A percentile compares a stretch with the other conserved stretches of the same genome.
phyloP scores from a whole-genome alignment of 78 protist genomes.

The Dictyostelium citrinum region DNA sequence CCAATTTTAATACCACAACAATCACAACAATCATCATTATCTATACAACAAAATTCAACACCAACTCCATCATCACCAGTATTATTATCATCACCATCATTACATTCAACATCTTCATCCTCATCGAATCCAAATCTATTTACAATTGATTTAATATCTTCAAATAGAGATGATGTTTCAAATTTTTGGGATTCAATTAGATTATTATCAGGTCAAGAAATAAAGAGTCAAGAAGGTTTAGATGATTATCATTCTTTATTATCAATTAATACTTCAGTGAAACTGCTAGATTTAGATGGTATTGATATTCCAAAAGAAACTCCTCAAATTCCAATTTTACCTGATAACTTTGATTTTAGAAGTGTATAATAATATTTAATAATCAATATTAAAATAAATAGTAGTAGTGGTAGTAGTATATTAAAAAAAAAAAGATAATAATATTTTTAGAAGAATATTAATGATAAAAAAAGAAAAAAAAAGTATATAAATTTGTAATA shows the following conservation, averaged over 20 bases:
- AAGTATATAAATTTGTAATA: background rate
- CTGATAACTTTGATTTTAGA: slow-evolving; percentile 15
- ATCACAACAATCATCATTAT: background rate
- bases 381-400: background rate
- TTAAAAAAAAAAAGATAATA: background rate
- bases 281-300: slow-evolving; percentile 52
- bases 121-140: background rate
- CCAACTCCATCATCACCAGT: background rate
- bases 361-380: background rate
- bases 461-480: background rate
- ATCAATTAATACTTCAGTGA: background rate
- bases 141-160: background rate
- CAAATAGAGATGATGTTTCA: slow-evolving; percentile 9
- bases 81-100: background rate
- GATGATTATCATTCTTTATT: slow-evolving; percentile 50
- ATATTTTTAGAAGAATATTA: too few species aligned
- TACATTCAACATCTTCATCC: background rate
- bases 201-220: background rate
- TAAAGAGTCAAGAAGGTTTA: slow-evolving; percentile 15
- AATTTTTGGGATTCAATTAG: slow-evolving; percentile 24
- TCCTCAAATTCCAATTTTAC: slow-evolving; percentile 25
- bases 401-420: background rate
- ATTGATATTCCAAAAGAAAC: slow-evolving; percentile 46
- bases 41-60: background rate
- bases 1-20: slow-evolving; percentile 7